Percentiles rank a stretch among this genome's conserved stretches.
phyloP scores from a whole-genome alignment of 2,329 filamentous ascomycete genomes.

The Sphaerulina vaccinii region DNA sequence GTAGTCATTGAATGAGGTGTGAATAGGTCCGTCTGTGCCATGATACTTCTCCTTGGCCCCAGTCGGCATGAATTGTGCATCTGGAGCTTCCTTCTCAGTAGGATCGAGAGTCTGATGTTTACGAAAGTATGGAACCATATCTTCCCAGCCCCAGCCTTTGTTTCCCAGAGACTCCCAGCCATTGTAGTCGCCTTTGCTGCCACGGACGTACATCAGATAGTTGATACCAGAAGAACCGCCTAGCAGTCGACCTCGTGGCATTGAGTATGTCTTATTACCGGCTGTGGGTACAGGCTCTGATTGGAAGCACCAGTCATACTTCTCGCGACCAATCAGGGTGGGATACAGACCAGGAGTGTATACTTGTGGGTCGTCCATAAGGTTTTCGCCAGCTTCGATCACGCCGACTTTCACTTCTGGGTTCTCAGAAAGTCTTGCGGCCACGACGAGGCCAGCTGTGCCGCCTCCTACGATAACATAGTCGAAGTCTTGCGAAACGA shows the following conservation, averaged over 20 bases:
- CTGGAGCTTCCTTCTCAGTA: conserved; percentile 19
- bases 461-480: conserved; percentile 34
- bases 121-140: conserved; percentile 32
- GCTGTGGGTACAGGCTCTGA: conserved; percentile 28
- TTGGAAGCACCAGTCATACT: conserved; percentile 39
- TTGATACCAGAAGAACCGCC: conserved; percentile 44
- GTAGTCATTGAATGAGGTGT: conserved; percentile 40
- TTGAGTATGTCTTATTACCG: conserved; percentile 31
- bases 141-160: conserved; percentile 34
- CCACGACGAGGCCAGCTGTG: conserved; percentile 34
- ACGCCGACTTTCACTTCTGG: conserved; percentile 34
- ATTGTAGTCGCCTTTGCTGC: conserved; percentile 37
- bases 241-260: conserved; percentile 41
- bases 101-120: conserved; percentile 30
- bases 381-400: conserved; percentile 35
- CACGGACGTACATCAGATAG: conserved; percentile 39
- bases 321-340: conserved; percentile 34
- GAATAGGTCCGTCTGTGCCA: conserved; percentile 37
- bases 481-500: conserved; percentile 30
- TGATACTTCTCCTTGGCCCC: conserved; percentile 36
- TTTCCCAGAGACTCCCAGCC: conserved; percentile 37
- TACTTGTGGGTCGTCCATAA: conserved; percentile 33
- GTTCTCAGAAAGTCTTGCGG: conserved; percentile 32
- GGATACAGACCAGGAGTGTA: conserved; percentile 37
- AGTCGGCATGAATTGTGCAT: conserved; percentile 22